Conservation (phyloP, 495 filamentous ascomycete species). For the Pyrenula aspistea region DNA sequence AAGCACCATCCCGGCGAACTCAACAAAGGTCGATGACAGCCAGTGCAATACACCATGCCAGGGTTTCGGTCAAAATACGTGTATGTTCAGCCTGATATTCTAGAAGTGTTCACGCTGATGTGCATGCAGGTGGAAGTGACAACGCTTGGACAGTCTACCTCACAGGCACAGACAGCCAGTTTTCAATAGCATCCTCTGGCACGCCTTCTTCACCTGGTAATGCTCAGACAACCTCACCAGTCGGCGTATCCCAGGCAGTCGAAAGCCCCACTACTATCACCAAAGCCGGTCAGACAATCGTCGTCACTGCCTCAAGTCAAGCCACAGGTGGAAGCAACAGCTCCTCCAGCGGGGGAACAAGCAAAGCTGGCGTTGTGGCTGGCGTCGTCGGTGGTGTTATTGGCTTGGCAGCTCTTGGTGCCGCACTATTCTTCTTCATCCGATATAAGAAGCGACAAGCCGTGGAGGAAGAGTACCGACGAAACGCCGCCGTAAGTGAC, state of each 20-base stretch:
- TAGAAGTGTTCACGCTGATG: conserved; percentile 5
- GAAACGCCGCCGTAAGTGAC: conserved; percentile 55
- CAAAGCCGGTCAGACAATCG: conserved; percentile 21
- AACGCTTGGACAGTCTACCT: conserved; percentile 31
- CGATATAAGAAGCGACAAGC: conserved; percentile 61
- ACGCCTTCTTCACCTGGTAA: conserved; percentile 8
- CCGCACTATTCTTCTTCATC: conserved; percentile 62
- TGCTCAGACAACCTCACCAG: not conserved
- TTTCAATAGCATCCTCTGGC: conserved; percentile 13
- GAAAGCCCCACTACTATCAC: conserved; percentile 14
- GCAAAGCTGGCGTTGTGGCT: conserved; percentile 69
- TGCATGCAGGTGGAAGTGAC: conserved; percentile 28
- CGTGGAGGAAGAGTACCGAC: conserved; percentile 68
- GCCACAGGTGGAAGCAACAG: conserved; percentile 11
- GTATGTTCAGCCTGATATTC: conserved; percentile 22
- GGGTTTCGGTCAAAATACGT: conserved; percentile 30
- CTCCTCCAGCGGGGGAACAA: conserved; percentile 25
- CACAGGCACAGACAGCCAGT: conserved; percentile 22
- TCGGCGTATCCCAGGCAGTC: conserved; percentile 1
- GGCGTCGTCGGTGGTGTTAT: conserved; percentile 82
- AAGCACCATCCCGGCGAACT: conserved; percentile 25
- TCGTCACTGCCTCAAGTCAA: conserved; percentile 18
- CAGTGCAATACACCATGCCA: conserved; percentile 28
- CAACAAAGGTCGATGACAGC: conserved; percentile 22
- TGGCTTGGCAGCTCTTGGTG: conserved; percentile 49